phyloP scores from a whole-genome alignment of 108 stramenopile species.

The Poteriospumella lacustris region DNA sequence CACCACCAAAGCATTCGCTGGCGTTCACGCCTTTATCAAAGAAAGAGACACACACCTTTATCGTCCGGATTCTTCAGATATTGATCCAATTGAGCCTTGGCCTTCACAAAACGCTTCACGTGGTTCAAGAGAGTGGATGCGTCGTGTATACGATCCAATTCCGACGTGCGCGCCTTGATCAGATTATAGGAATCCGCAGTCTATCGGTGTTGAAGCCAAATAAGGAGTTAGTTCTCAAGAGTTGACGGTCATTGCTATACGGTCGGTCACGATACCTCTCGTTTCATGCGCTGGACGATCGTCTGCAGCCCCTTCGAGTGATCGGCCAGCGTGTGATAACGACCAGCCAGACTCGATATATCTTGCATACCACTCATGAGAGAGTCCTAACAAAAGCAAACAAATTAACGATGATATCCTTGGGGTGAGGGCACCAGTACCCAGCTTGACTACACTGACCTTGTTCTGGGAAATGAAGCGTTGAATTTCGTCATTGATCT shows the following conservation, averaged over 20 bases:
- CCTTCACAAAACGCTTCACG: not conserved
- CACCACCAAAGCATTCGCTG: not conserved
- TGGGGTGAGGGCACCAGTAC: too few species aligned
- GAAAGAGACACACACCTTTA: not conserved
- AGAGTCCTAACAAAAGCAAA: not conserved
- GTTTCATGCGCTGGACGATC: not conserved
- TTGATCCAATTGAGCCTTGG: slow-evolving; percentile 14
- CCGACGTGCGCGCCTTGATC: not conserved
- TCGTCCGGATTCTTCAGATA: slow-evolving; percentile 1
- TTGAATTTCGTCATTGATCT: slow-evolving; percentile 24
- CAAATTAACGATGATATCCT: not conserved
- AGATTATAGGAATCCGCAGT: not conserved
- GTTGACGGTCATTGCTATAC: not conserved
- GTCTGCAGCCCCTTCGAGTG: not conserved
- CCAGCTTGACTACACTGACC: too few species aligned
- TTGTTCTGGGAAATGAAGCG: too few species aligned
- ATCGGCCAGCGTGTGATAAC: not conserved
- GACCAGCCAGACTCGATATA: not conserved
- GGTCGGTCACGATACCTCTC: not conserved
- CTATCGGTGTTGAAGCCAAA: not conserved
- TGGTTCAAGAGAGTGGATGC: not conserved
- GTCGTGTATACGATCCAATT: slow-evolving; percentile 22
- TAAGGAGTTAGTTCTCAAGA: not conserved
- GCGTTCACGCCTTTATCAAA: not conserved
- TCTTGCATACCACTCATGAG: slow-evolving; percentile 30